phyloP scores from a whole-genome alignment of 169 alveolate species.

The Besnoitia besnoiti region DNA sequence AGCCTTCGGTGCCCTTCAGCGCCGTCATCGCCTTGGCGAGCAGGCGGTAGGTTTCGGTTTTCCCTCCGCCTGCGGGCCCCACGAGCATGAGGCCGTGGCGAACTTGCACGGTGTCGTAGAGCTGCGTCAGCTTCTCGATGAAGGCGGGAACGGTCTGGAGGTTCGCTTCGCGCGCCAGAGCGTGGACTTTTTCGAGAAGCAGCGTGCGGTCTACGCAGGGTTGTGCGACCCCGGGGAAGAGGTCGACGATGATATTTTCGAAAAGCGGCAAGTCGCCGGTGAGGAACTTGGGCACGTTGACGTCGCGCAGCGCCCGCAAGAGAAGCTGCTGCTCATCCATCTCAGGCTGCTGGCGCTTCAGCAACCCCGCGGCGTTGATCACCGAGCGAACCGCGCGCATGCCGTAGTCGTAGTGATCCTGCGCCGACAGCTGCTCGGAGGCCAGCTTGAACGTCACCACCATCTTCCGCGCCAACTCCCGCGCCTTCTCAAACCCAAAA shows the following conservation, averaged over 20 bases:
- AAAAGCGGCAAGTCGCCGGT: constrained; percentile 94
- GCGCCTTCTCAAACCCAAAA: constrained; percentile 93
- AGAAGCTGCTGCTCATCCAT: constrained; percentile 91
- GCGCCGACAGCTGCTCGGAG: constrained; percentile 88
- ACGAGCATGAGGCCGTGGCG: constrained; percentile 96
- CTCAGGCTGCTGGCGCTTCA: constrained; percentile 59
- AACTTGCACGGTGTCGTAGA: constrained; percentile 93
- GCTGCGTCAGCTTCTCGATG: constrained; percentile 87
- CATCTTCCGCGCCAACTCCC: constrained; percentile 90
- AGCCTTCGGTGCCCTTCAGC: constrained; percentile 54
- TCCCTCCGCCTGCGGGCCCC: constrained; percentile 97
- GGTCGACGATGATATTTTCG: constrained; percentile 92
- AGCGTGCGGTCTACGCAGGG: constrained; percentile 89
- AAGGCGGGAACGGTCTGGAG: constrained; percentile 88
- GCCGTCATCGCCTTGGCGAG: constrained; percentile 81
- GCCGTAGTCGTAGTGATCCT: constrained; percentile 95
- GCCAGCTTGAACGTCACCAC: constrained; percentile 87
- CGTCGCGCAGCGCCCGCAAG: constrained; percentile 93
- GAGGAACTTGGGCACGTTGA: constrained; percentile 94
- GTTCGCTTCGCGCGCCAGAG: constrained; percentile 77
- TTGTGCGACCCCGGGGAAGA: constrained; percentile 92
- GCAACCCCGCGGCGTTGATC: constrained; percentile 72
- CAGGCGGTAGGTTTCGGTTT: constrained; percentile 87
- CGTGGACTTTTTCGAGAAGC: constrained; percentile 79
- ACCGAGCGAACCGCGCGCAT: constrained; percentile 93